A percentile compares a stretch with the other conserved stretches of the same genome.
Conservation (phyloP, 2,329 filamentous ascomycete species). For the Ambrosiella beaveri region DNA sequence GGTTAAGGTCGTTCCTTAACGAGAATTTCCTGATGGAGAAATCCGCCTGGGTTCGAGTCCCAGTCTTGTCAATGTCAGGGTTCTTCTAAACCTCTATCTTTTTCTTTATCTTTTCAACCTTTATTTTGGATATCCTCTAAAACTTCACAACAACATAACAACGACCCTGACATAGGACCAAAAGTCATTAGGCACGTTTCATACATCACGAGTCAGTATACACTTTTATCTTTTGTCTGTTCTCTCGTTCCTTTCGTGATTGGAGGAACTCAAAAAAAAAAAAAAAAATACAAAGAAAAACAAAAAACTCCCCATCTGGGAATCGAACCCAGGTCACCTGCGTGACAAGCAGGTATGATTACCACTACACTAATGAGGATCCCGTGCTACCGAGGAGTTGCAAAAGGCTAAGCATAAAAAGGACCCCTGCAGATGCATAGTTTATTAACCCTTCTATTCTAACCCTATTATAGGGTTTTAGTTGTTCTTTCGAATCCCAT, state of each 20-base stretch:
- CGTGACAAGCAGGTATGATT: neutral
- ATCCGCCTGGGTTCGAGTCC: slow-evolving; percentile 13
- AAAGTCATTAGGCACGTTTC: too few species aligned
- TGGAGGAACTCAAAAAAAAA: neutral
- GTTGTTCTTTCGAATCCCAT: too few species aligned
- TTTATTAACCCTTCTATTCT: too few species aligned
- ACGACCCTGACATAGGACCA: too few species aligned
- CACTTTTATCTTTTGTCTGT: too few species aligned
- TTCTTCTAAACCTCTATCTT: neutral
- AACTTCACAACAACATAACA: too few species aligned
- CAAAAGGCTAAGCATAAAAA: neutral
- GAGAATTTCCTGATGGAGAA: slow-evolving; percentile 13
- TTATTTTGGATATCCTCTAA: neutral
- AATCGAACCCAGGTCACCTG: neutral
- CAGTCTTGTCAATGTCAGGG: slow-evolving; percentile 9
- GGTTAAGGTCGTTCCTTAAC: slow-evolving; percentile 19
- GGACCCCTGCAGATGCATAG: neutral
- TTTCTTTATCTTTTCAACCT: neutral
- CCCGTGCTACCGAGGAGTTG: neutral
- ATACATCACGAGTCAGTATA: neutral
- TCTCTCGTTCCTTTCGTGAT: neutral
- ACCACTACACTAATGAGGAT: slow-evolving; percentile 2
- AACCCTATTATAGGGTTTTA: too few species aligned
- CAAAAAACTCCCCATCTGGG: neutral
- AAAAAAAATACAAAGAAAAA: neutral